A percentile compares a stretch with the other conserved stretches of the same genome.
Conservation (phyloP, 306 rosid species). For the Medicago ruthenica region DNA sequence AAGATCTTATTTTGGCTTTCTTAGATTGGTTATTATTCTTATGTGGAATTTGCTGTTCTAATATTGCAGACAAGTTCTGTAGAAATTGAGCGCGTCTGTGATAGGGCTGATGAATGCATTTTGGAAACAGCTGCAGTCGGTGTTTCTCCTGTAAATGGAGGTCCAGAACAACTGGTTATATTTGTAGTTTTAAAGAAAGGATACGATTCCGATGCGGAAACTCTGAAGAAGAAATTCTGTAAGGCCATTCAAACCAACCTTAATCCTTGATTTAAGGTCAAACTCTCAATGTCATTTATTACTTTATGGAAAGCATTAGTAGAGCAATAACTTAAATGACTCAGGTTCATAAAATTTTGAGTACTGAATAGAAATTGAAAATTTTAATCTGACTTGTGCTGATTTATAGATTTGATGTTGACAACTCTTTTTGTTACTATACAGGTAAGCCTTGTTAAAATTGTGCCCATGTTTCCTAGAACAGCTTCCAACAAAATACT, state of each 20-base stretch:
- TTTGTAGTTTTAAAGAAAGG: slow-evolving; percentile 71
- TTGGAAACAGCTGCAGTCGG: slow-evolving; percentile 84
- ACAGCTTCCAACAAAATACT: slow-evolving; percentile 85
- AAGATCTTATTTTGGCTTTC: slow-evolving; percentile 35
- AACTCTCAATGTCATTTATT: background rate
- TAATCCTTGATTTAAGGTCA: slow-evolving; percentile 87
- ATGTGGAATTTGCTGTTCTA: slow-evolving; percentile 29
- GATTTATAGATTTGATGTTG: slow-evolving; percentile 7
- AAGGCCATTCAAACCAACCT: slow-evolving; percentile 82
- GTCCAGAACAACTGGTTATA: slow-evolving; percentile 81
- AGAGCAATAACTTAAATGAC: too few species aligned
- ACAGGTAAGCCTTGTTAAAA: slow-evolving; percentile 68
- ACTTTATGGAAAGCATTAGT: background rate
- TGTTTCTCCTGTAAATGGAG: slow-evolving; percentile 65
- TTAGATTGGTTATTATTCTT: slow-evolving; percentile 15
- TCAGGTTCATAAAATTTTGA: too few species aligned
- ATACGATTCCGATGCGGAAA: slow-evolving; percentile 48
- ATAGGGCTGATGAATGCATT: slow-evolving; percentile 68
- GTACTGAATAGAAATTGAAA: too few species aligned
- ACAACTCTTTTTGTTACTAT: slow-evolving; percentile 27
- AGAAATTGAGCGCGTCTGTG: slow-evolving; percentile 85
- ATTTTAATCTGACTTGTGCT: slow-evolving; percentile 18
- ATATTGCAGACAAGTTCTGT: slow-evolving; percentile 71
- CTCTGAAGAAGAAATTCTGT: slow-evolving; percentile 61
- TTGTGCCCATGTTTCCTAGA: slow-evolving; percentile 73